Evolutionary conservation across 805 yeast species (phyloP), one percentile per base, ranked within the genome.

Genomic region (Candida cerambycidarum): DNA sequence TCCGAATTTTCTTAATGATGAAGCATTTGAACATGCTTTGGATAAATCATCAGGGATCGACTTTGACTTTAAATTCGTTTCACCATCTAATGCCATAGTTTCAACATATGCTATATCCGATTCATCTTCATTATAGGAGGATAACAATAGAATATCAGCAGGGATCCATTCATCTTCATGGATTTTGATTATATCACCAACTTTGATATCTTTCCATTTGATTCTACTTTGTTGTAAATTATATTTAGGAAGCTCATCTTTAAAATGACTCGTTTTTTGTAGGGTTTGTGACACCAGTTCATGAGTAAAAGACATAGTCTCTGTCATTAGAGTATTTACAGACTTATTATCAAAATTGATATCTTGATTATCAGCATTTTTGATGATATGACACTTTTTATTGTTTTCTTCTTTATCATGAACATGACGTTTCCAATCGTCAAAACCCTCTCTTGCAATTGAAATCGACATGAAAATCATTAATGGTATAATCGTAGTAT

Each of bases 1-100:
- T 18, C 71, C 65, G 14, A 81, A 58, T 31, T 67, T 66, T 21
- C 71, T 73, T 39, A 87, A 58, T 0, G 76, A 77, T 1, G 71
- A 59, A 0, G 80, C 83, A 2, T 73, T 66, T 16, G 73, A 66
- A 32, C 83, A 69, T 9, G 62, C 48, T 12, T 76, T 75, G 31
- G 82, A 73, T 2, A 92, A 52, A 46, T 82, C 86, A 2, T 75
- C 70, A 47, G 83, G 85, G 0, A 96, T 86, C 14, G 68, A 65
- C 53, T 79, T 82, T 6, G 86, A 74, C 61, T 93, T 93, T 47
- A 93, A 70, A 58, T 89, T 92, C 0, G 98, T 93, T 62, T 93
- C 99, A 39, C 99, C 99, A 63, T 93, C 99, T 38, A 93, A 71
- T 1, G 96, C 99, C 92, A 92, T 89, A 1, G 99, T 93, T 61